Percentiles rank a stretch among this genome's conserved stretches.
phyloP scores from a whole-genome alignment of 2,329 filamentous ascomycete genomes.

The Colletotrichum aenigma region DNA sequence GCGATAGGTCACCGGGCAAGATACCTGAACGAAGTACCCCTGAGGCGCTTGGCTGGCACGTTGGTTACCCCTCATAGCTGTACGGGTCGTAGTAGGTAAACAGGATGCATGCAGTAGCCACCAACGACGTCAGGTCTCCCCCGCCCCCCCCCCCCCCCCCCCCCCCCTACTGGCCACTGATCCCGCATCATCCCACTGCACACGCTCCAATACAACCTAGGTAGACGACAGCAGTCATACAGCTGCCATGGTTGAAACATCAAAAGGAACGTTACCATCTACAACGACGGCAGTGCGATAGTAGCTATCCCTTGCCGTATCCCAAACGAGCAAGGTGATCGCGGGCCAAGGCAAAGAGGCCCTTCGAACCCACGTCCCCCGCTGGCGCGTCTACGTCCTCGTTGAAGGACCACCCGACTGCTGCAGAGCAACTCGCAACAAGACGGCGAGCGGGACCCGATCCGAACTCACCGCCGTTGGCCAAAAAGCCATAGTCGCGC shows the following conservation, averaged over 20 bases:
- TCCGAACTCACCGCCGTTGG: conserved; percentile 15
- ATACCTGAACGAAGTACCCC: background rate
- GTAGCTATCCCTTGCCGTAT: background rate
- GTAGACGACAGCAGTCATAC: background rate
- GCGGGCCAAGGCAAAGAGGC: background rate
- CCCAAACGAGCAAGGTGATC: background rate
- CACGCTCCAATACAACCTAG: background rate
- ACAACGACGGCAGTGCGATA: background rate
- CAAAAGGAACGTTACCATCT: background rate
- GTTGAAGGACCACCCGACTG: background rate
- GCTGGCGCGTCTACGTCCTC: background rate
- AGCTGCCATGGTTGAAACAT: background rate
- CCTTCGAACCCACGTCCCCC: background rate
- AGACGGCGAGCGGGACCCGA: background rate
- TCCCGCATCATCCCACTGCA: background rate
- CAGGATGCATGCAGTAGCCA: background rate
- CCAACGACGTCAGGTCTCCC: background rate
- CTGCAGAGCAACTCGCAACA: background rate
- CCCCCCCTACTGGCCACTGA: background rate
- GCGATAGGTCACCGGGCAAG: background rate
- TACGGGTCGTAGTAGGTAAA: background rate
- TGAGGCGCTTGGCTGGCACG: background rate
- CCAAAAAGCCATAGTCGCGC: background rate
- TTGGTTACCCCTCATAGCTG: conserved; percentile 1
- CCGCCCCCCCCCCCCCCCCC: background rate